Evolutionary conservation across 163 green algal species (phyloP), one percentile per base, ranked within the genome.

Genomic region (Prototheca cutis): DNA sequence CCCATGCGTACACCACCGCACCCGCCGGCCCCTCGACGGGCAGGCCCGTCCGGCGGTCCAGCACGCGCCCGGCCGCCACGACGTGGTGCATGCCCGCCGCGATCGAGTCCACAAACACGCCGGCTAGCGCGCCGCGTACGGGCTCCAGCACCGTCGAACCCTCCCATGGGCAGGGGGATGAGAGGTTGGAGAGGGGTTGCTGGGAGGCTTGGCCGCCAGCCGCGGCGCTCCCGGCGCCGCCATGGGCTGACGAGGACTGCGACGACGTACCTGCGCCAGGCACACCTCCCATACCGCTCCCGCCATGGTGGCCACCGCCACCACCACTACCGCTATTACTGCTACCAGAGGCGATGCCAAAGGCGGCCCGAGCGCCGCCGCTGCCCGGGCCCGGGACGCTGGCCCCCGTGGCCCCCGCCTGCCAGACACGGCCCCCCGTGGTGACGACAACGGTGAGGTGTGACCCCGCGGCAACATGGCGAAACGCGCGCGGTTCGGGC

Each of bases 401-500:
- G 36, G 72, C 68, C 13, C 81, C 85, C 2, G 80, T 94, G 53
- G 58, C 57, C 5, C 86, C 86, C 78, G 87, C 87, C 68, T 94
- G 86, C 54, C 72, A 87, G 15, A 89, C 78, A 19, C 68, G 56
- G 1, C 86, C 86, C 31, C 82, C 76, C 17, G 61, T 59, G 2
- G 78, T 87, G 3, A 89, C 52, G 3, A 75, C 83, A 1, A 91
- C 70, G 0, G 86, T 94, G 29, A 93, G 78, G 61, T 86, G 86
- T 13, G 78, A 73, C 3, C 86, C 86, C 18, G 81, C 86, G 4
- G 73, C 81, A 21, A 90, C 83, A 61, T 82, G 72, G 18, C 59
- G 52, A 13, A 82, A 59, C 7, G 32, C 30, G 2, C 63, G 21
- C 3, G 31, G 31, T 32, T 68, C 55, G 40, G 76, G 63, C 24